Conservation (phyloP, 208 protist species). For the Leptomonas seymouri region DNA sequence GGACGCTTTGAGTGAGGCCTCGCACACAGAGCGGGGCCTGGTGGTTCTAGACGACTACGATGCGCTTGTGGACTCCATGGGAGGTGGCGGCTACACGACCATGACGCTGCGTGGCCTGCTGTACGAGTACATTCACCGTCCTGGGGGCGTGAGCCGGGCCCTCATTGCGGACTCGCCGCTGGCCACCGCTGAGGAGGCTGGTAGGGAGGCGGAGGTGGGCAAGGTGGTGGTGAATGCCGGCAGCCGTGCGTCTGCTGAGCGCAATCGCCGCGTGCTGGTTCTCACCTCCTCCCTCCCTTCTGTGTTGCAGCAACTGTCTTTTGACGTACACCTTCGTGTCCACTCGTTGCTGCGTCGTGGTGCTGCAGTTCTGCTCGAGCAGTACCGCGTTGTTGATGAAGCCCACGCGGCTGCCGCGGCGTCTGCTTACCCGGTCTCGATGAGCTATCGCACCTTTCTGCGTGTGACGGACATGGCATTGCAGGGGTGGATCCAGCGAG, state of each 20-base stretch:
- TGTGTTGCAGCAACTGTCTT: conserved; percentile 11
- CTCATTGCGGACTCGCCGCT: conserved; percentile 14
- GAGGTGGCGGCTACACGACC: conserved; percentile 7
- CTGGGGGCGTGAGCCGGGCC: conserved; percentile 31
- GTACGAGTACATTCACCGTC: conserved; percentile 40
- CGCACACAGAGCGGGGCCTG: conserved; percentile 86
- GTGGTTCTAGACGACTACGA: conserved; percentile 98
- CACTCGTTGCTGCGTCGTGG: conserved; percentile 43
- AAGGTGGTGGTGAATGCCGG: conserved; percentile 23
- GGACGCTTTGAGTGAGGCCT: conserved; percentile 95
- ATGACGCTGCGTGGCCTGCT: conserved; percentile 33
- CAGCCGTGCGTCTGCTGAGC: conserved; percentile 14
- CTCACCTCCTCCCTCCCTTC: conserved; percentile 29
- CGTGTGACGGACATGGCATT: conserved; percentile 77
- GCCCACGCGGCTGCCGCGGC: conserved; percentile 14
- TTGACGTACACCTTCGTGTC: conserved; percentile 34
- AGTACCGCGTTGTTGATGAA: conserved; percentile 41
- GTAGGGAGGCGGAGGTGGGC: conserved; percentile 12
- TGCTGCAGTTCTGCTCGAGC: conserved; percentile 31
- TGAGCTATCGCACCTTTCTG: conserved; percentile 73
- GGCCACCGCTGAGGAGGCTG: conserved; percentile 18
- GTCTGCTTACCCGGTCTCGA: conserved; percentile 44
- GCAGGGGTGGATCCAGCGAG: conserved; percentile 30
- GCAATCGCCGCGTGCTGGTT: conserved; percentile 35
- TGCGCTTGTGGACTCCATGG: conserved; percentile 42